Evolutionary conservation across 306 rosid species (phyloP).

Genomic region (Fagus sylvatica): DNA sequence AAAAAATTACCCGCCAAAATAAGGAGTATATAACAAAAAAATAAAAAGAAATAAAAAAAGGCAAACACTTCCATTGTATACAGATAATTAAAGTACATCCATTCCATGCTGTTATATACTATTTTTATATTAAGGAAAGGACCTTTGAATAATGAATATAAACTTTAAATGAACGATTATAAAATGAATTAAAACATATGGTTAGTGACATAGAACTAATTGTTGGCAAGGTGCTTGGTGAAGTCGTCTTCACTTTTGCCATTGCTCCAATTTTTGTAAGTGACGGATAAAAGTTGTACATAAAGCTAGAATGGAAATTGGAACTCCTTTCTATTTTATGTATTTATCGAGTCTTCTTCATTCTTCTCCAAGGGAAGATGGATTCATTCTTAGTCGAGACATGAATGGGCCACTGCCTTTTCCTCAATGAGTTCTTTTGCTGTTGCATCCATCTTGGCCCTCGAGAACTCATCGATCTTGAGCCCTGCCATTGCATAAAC

Average conservation of each 20-base stretch:
- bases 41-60: too few relatives aligned
- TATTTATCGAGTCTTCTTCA: neutral
- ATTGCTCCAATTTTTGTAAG: neutral
- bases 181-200: too few relatives aligned
- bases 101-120: too few relatives aligned
- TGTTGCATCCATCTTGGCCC: constrained; percentile 73
- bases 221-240: neutral
- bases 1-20: too few relatives aligned
- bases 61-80: too few relatives aligned
- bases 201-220: too few relatives aligned
- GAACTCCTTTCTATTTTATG: neutral
- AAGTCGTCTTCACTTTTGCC: neutral
- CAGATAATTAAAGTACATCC: too few relatives aligned
- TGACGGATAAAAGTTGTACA: neutral
- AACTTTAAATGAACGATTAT: too few relatives aligned
- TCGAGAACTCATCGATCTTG: constrained; percentile 69
- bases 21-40: too few relatives aligned
- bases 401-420: constrained; percentile 62
- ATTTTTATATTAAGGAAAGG: too few relatives aligned
- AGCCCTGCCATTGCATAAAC: constrained; percentile 52
- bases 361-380: constrained; percentile 8
- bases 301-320: neutral
- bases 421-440: constrained; percentile 83
- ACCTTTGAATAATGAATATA: too few relatives aligned
- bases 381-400: constrained; percentile 38